A percentile compares a stretch with the other conserved stretches of the same genome.
Conservation (phyloP, 1,284 basidiomycete species). For the Salmacisia buchloeana region DNA sequence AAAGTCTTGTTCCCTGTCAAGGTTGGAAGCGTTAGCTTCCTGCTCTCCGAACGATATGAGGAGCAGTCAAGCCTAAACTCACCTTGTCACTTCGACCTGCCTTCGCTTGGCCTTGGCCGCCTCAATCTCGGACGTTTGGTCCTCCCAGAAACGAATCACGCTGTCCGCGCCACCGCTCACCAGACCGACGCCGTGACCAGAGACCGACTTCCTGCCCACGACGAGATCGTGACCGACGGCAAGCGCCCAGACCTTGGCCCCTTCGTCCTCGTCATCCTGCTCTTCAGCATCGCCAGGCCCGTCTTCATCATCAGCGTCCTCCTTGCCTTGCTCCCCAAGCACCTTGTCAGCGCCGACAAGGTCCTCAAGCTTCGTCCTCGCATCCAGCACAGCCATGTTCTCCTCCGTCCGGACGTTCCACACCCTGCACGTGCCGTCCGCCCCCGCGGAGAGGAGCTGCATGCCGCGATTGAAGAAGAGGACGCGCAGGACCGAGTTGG, state of each 20-base stretch:
- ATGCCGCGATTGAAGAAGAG: slow-evolving; percentile 77
- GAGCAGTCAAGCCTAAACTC: background rate
- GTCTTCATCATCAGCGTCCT: background rate
- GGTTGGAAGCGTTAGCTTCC: background rate
- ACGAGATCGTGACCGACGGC: slow-evolving; percentile 54
- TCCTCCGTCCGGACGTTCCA: slow-evolving; percentile 66
- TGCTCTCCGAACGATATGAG: background rate
- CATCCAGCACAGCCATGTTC: slow-evolving; percentile 68
- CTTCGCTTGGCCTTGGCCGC: slow-evolving; percentile 52
- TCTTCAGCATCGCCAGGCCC: background rate
- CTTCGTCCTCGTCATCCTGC: background rate
- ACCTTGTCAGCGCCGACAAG: background rate
- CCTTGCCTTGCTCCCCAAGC: background rate
- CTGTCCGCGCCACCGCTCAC: slow-evolving; percentile 93
- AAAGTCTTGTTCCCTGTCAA: slow-evolving; percentile 83
- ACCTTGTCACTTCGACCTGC: slow-evolving; percentile 25
- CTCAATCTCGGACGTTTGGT: slow-evolving; percentile 76
- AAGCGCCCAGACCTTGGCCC: slow-evolving; percentile 78
- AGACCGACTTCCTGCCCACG: slow-evolving; percentile 32
- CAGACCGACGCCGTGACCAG: slow-evolving; percentile 69
- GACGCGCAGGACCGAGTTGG: slow-evolving; percentile 89
- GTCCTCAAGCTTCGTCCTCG: slow-evolving; percentile 68
- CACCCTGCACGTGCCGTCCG: slow-evolving; percentile 89
- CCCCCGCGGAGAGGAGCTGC: slow-evolving; percentile 81
- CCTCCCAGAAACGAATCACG: slow-evolving; percentile 86